Evolutionary conservation across 139 green algal genomes (phyloP), one percentile per base, ranked within the genome.

Genomic region (Zygnema circumcarinatum): DNA sequence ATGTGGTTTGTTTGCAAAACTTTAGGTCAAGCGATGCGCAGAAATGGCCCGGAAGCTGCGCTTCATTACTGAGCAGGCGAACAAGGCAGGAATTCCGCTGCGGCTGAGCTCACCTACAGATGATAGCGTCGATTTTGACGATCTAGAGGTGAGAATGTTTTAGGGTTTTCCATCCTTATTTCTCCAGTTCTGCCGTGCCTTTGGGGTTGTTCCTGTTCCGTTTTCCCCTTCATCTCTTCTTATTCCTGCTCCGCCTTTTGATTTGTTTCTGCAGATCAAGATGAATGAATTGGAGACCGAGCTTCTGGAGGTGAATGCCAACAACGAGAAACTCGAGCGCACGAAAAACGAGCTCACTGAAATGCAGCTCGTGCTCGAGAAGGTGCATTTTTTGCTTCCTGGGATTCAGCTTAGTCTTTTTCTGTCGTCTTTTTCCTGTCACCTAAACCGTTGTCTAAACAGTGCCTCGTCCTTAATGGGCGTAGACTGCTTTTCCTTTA

Each of bases 351-450:
- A 99, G 93, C 93, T 98, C 69, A 87, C 95, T 42, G 96, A 99
- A 94, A 91, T 99, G 86, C 94, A 98, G 89, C 90, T 99, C 76
- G 95, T 99, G 76, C 92, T 99, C 81, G 96, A 99, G 92, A 95
- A 94, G 89, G 87, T 91, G 42, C 39, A 67, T 81, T 25, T 2
- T 81, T 67, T 20, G 2, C 36, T 76, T 2, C 0, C 21, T n/a
- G n/a, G n/a, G n/a, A n/a, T n/a, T n/a, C n/a, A n/a, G n/a, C n/a
- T n/a, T n/a, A n/a, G n/a, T 20, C 68, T 76, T 35, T 35, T 53
- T 53, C 21, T 76, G 16, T 25, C n/a, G n/a, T n/a, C n/a, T n/a
- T n/a, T n/a, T n/a, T n/a, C n/a, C n/a, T n/a, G n/a, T n/a, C n/a
- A n/a, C n/a, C n/a, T n/a, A n/a, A n/a, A n/a, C n/a, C n/a, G n/a